These are phyloP conservation scores for Sphagnum contortum DNA, from an alignment of 225 moss, liverwort and hornwort genomes.

Conservation along the genomic window DNA sequence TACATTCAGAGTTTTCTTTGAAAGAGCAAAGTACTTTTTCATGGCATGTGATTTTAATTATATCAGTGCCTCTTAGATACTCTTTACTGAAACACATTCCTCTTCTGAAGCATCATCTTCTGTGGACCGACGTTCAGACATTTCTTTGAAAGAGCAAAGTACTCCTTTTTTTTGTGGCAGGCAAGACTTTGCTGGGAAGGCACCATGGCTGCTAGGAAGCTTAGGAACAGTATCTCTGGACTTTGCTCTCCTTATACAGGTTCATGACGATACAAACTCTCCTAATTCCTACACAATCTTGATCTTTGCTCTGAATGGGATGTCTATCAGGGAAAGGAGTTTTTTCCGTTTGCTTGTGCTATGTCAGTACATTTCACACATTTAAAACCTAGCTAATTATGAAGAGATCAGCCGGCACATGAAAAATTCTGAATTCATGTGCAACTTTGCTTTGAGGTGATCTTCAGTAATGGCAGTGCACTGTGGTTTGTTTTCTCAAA, in stretches of 20 bases:
- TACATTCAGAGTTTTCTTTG: background rate
- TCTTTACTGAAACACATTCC: background rate
- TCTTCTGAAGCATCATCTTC: background rate
- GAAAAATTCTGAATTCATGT: background rate
- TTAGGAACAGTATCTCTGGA: conserved; percentile 76
- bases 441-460: background rate
- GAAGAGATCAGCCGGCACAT: no score
- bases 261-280: conserved; percentile 3
- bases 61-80: conserved; percentile 3
- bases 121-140: background rate
- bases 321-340: no score
- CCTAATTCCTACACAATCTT: background rate
- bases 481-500: background rate
- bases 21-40: conserved; percentile 20
- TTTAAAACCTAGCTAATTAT: no score
- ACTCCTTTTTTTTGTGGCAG: conserved; percentile 14
- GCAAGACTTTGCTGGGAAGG: conserved; percentile 42
- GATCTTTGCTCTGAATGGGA: no score
- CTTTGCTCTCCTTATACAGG: conserved; percentile 58
- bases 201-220: conserved; percentile 82
- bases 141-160: background rate
- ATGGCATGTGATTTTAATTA: conserved; percentile 27
- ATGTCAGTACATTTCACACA: no score
- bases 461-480: background rate
- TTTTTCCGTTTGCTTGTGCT: no score